Percentiles rank a stretch among this genome's conserved stretches.
These are phyloP conservation scores for Aureobasidium leucospermi DNA, from an alignment of 2,329 filamentous ascomycete species.

Conservation along the genomic window DNA sequence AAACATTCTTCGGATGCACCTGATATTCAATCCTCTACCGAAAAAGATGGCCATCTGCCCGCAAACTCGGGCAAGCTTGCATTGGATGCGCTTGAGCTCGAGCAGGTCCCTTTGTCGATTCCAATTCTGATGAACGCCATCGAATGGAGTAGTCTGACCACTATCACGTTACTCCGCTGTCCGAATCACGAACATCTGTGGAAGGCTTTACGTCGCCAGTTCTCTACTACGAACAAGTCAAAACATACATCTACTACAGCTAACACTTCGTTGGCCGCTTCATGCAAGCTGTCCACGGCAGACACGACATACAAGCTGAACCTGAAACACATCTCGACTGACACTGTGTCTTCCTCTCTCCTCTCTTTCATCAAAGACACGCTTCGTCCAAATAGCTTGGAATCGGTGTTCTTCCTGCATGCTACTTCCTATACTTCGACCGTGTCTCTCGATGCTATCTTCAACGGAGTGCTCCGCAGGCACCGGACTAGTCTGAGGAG, in stretches of 20 bases:
- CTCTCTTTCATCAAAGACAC: conserved; percentile 71
- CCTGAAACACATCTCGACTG: conserved; percentile 68
- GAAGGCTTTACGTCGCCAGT: conserved; percentile 55
- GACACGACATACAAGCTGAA: conserved; percentile 41
- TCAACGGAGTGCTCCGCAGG: conserved; percentile 60
- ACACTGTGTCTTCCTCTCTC: conserved; percentile 60
- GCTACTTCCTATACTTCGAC: conserved; percentile 44
- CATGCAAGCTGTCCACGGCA: neutral
- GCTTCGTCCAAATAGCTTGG: conserved; percentile 69
- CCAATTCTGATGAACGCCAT: conserved; percentile 62
- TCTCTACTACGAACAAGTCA: neutral
- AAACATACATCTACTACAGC: neutral
- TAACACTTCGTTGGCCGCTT: neutral
- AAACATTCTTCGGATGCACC: neutral
- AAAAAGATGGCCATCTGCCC: neutral
- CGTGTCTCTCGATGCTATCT: conserved; percentile 64
- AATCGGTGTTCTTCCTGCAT: conserved; percentile 65
- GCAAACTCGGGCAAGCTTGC: conserved; percentile 42
- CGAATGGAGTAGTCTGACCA: conserved; percentile 67
- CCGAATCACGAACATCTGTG: conserved; percentile 66
- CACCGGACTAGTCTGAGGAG: conserved; percentile 66
- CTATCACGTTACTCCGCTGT: conserved; percentile 67
- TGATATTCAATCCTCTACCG: neutral
- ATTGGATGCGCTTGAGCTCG: conserved; percentile 66
- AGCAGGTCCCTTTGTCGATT: conserved; percentile 66